Conservation (phyloP, 106 monocot species). For the Acanthochlamys bracteata region DNA sequence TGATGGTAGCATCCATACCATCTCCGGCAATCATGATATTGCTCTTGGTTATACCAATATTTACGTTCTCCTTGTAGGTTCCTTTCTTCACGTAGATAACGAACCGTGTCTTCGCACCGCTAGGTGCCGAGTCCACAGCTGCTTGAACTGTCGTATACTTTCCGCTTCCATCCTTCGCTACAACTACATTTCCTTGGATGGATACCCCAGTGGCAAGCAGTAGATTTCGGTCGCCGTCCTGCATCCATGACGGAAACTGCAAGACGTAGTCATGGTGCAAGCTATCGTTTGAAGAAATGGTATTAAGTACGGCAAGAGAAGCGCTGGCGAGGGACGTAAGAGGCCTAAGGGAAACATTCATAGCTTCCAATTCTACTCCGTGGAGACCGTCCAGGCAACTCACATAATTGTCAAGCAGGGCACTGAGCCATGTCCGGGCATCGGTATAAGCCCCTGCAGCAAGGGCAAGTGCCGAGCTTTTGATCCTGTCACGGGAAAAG, state of each 20-base stretch:
- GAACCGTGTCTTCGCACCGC: background rate
- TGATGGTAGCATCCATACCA: conserved; percentile 19
- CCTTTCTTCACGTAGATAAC: conserved; percentile 33
- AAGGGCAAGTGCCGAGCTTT: conserved; percentile 4
- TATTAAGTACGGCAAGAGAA: conserved; percentile 32
- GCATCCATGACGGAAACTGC: conserved; percentile 22
- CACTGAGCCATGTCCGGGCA: conserved; percentile 35
- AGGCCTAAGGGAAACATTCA: conserved; percentile 3
- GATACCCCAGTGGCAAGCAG: conserved; percentile 5
- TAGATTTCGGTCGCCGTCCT: conserved; percentile 11
- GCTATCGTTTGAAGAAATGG: background rate
- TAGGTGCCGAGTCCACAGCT: conserved; percentile 19
- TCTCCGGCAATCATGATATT: conserved; percentile 32
- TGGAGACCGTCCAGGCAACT: conserved; percentile 37
- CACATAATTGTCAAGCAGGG: conserved; percentile 33
- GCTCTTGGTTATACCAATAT: conserved; percentile 23
- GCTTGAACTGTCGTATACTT: conserved; percentile 22
- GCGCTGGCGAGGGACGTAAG: conserved; percentile 19
- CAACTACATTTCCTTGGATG: conserved; percentile 11
- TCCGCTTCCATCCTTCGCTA: conserved; percentile 24
- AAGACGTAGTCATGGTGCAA: background rate
- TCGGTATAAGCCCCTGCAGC: conserved; percentile 3
- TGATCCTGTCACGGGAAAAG: conserved; percentile 28
- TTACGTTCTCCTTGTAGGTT: conserved; percentile 23
- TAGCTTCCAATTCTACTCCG: background rate